Conservation (phyloP, 2,329 filamentous ascomycete species). For the Tolypocladium capitatum region DNA sequence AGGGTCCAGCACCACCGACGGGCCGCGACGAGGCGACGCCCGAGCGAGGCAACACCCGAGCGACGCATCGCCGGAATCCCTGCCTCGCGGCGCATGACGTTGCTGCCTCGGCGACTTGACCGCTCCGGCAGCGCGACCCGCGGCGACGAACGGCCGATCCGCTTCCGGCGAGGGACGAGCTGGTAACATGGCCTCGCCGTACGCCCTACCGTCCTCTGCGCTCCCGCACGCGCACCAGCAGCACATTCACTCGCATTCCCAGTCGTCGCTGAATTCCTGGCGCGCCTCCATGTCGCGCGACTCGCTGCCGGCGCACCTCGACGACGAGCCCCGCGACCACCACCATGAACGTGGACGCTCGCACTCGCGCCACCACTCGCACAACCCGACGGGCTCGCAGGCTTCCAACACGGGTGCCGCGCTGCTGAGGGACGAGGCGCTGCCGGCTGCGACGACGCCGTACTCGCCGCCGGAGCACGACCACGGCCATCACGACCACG, state of each 20-base stretch:
- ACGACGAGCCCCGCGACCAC: slow-evolving; percentile 17
- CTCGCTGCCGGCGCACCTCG: slow-evolving; percentile 16
- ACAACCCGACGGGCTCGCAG: slow-evolving; percentile 17
- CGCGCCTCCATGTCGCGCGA: slow-evolving; percentile 20
- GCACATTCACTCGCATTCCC: slow-evolving; percentile 25
- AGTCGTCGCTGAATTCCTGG: slow-evolving; percentile 26
- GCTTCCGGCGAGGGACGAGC: neutral
- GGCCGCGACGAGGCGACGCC: neutral
- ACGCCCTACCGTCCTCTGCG: slow-evolving; percentile 37
- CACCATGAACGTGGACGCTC: slow-evolving; percentile 14
- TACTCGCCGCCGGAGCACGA: slow-evolving; percentile 10
- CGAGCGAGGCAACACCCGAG: neutral
- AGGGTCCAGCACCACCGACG: neutral
- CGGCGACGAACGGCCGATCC: no score
- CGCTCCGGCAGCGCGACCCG: neutral
- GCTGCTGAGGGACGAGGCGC: slow-evolving; percentile 16
- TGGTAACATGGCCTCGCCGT: slow-evolving; percentile 35
- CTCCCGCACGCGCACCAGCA: slow-evolving; percentile 34
- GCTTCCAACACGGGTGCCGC: slow-evolving; percentile 15
- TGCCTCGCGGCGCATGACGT: neutral
- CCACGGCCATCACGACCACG: slow-evolving; percentile 10
- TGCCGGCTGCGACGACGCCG: slow-evolving; percentile 16
- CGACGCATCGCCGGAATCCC: neutral
- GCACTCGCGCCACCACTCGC: slow-evolving; percentile 13
- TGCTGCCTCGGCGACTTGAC: neutral